Evolutionary conservation across 1,284 basidiomycete genomes (phyloP), one percentile per base, ranked within the genome.

Genomic region (Sanghuangporus sanghuang): DNA sequence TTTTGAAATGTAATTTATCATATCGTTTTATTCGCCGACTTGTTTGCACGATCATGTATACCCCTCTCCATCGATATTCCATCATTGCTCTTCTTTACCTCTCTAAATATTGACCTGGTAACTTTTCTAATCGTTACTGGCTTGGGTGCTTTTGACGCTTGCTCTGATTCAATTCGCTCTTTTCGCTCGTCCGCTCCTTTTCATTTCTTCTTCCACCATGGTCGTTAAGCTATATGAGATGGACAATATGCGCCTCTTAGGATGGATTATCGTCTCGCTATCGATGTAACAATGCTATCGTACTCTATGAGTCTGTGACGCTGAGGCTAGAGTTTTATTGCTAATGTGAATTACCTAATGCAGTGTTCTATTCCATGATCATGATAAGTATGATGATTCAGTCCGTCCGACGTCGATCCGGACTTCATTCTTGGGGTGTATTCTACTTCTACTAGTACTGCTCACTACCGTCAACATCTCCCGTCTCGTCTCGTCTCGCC

Each of bases 1-100:
- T 21, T 23, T 50, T 57, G 46, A 46, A 23, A 21, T 52, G 48
- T 58, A 50, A 38, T 49, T 63, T 57, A 50, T 58, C 42, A 23
- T 23, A 50, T 39, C 40, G 27, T 11, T n/a, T 54, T 54, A 54
- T 52, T 62, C 16, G 32, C 42, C 44, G 38, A 49, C n/a, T 23
- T 49, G 23, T 52, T 62, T 46, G 48, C 50, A 18, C 11, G 57
- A 6, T 21, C 54, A n/a, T 50, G n/a, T 23, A 27, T 62, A 21
- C 46, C 54, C 50, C 21, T 46, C 11, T 35, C 50, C 23, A 2
- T 44, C 42, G 7, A 14, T 44, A 27, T 35, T 27, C 27, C 50
- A 6, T 27, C 50, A 6, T 27, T 7, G 21, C 46, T 62, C 32
- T 2, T 36, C 55, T 36, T 36, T 39, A 49, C 11, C 16, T 36